phyloP scores from a whole-genome alignment of 306 rosid genomes.

The Glycine latifolia region DNA sequence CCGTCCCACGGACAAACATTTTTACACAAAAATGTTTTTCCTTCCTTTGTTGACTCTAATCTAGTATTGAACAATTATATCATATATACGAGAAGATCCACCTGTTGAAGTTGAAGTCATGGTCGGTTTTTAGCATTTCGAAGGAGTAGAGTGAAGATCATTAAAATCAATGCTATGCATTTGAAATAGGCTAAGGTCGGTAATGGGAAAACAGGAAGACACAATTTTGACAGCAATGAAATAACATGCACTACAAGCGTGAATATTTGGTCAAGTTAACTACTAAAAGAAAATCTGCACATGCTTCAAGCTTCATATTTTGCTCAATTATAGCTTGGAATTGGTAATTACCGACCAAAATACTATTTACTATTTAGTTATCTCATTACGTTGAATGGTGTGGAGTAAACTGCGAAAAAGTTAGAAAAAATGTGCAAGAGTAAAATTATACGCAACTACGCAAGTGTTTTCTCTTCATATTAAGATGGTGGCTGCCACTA shows the following conservation, averaged over 20 bases:
- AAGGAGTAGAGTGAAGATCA: background rate
- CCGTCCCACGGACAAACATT: background rate
- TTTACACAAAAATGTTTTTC: background rate
- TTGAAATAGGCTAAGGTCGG: background rate
- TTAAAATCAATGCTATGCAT: background rate
- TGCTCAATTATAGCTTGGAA: background rate
- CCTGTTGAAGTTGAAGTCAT: background rate
- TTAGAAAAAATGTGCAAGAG: background rate
- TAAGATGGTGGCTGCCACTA: background rate
- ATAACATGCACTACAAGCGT: background rate
- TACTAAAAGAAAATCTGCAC: background rate
- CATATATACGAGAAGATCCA: background rate
- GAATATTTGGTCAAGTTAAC: background rate
- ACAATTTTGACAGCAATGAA: background rate
- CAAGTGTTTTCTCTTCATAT: background rate
- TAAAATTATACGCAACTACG: background rate
- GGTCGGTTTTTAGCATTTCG: background rate
- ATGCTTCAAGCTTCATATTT: conserved; percentile 4
- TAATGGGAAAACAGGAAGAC: background rate
- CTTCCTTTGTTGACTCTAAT: conserved; percentile 11
- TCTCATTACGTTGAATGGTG: background rate
- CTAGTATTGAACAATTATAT: background rate
- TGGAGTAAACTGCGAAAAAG: too few relatives aligned
- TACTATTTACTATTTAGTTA: background rate
- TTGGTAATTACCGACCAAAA: conserved; percentile 6